Conservation (phyloP, 805 yeast genomes). For the Lachancea waltii region DNA sequence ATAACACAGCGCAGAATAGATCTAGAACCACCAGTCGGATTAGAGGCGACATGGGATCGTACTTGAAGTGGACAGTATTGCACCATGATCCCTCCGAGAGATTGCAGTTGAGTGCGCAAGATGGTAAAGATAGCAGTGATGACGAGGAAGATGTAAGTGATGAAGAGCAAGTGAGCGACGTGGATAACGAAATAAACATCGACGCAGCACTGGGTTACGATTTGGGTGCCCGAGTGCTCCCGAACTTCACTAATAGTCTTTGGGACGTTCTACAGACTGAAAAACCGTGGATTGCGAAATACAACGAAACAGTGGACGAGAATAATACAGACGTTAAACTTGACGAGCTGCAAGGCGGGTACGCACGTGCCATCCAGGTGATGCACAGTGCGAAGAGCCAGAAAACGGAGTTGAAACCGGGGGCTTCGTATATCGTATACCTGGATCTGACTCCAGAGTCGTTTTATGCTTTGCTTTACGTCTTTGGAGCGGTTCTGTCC, state of each 20-base stretch:
- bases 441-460: conserved; percentile 82
- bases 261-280: conserved; percentile 26
- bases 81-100: conserved; percentile 72
- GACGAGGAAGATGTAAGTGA: conserved; percentile 44
- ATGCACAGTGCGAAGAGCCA: conserved; percentile 13
- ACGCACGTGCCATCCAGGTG: conserved; percentile 19
- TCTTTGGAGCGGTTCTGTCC: conserved; percentile 75
- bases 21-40: conserved; percentile 31
- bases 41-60: conserved; percentile 31
- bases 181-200: conserved; percentile 29
- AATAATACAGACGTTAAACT: conserved; percentile 9
- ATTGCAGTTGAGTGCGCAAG: conserved; percentile 28
- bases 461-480: conserved; percentile 78
- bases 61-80: conserved; percentile 57
- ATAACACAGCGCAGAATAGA: conserved; percentile 8
- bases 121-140: conserved; percentile 26
- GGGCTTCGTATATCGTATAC: conserved; percentile 67
- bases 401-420: not conserved
- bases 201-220: conserved; percentile 30
- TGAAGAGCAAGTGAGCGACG: conserved; percentile 36
- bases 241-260: conserved; percentile 26
- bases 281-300: conserved; percentile 29
- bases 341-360: conserved; percentile 24
- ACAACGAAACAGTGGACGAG: conserved; percentile 4
- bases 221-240: conserved; percentile 30